Evolutionary conservation across 1,139 yeast species (phyloP).

Genomic region (Protomyces lactucae-debilis): DNA sequence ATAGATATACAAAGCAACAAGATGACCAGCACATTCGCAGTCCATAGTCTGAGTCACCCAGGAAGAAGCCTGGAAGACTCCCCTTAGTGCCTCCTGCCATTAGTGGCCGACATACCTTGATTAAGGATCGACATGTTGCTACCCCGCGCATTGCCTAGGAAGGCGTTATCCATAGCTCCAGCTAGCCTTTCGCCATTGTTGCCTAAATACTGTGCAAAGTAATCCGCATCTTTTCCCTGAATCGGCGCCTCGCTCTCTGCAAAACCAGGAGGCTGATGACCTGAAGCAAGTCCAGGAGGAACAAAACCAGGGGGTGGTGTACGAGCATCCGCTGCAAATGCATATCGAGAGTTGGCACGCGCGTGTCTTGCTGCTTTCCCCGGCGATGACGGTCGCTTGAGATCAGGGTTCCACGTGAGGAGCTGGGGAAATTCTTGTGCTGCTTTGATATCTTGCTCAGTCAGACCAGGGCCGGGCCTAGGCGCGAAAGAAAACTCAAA

Average conservation of each 20-base stretch:
- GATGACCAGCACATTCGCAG: not conserved
- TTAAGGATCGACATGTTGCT: not conserved
- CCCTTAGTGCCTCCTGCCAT: not conserved
- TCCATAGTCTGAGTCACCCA: not conserved
- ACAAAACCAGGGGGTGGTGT: conserved; percentile 23
- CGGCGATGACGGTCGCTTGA: conserved; percentile 13
- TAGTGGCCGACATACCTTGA: not conserved
- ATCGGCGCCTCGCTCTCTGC: not conserved
- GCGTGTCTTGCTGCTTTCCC: conserved; percentile 11
- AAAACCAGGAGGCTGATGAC: conserved; percentile 19
- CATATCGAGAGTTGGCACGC: conserved; percentile 19
- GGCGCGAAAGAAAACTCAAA: conserved; percentile 13
- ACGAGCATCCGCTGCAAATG: conserved; percentile 14
- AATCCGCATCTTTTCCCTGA: not conserved
- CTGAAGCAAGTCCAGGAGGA: conserved; percentile 21
- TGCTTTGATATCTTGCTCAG: conserved; percentile 16
- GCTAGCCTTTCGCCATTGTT: not conserved
- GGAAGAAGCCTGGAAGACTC: not conserved
- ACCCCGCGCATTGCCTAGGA: not conserved
- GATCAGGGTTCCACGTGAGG: conserved; percentile 14
- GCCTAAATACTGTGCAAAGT: not conserved
- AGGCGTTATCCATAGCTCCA: not conserved
- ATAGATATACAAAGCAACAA: conserved; percentile 1
- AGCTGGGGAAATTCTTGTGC: conserved; percentile 13
- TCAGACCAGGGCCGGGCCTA: conserved; percentile 11